phyloP scores from a whole-genome alignment of 2,329 filamentous ascomycete genomes.

The Aureobasidium uvarum region DNA sequence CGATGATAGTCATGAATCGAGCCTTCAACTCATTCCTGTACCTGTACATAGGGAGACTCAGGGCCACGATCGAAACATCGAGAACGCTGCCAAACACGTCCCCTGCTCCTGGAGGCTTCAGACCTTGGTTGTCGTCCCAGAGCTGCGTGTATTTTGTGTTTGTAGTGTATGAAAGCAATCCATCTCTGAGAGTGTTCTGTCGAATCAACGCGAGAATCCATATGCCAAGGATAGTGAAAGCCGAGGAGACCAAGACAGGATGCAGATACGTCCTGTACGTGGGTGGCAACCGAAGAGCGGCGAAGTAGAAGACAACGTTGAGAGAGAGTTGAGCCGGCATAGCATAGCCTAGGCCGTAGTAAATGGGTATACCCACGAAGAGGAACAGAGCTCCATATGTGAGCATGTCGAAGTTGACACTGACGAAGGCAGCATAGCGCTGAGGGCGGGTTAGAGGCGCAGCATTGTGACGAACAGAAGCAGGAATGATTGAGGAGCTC shows the following conservation, averaged over 20 bases:
- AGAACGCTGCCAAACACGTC: conserved; percentile 57
- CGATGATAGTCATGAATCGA: conserved; percentile 52
- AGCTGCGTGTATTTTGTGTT: conserved; percentile 54
- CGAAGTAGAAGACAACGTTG: conserved; percentile 55
- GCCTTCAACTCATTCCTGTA: conserved; percentile 56
- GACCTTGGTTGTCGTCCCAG: conserved; percentile 44
- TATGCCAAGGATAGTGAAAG: conserved; percentile 53
- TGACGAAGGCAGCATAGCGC: conserved; percentile 52
- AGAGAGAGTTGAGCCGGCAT: conserved; percentile 49
- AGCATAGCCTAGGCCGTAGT: conserved; percentile 54
- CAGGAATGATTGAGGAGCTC: not conserved
- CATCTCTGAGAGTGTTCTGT: conserved; percentile 44
- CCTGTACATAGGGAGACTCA: conserved; percentile 61
- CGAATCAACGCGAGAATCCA: conserved; percentile 54
- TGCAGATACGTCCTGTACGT: conserved; percentile 56
- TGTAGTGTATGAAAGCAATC: conserved; percentile 53
- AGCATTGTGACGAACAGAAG: conserved; percentile 43
- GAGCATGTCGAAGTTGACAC: conserved; percentile 48
- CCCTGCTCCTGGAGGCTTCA: conserved; percentile 53
- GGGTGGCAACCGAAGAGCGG: conserved; percentile 51
- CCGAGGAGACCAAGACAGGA: conserved; percentile 57
- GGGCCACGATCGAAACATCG: conserved; percentile 58
- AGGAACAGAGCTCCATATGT: conserved; percentile 51
- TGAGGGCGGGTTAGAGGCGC: conserved; percentile 49
- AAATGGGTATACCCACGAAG: conserved; percentile 55